phyloP scores from a whole-genome alignment of 495 filamentous ascomycete species.

The Neurospora sp. region DNA sequence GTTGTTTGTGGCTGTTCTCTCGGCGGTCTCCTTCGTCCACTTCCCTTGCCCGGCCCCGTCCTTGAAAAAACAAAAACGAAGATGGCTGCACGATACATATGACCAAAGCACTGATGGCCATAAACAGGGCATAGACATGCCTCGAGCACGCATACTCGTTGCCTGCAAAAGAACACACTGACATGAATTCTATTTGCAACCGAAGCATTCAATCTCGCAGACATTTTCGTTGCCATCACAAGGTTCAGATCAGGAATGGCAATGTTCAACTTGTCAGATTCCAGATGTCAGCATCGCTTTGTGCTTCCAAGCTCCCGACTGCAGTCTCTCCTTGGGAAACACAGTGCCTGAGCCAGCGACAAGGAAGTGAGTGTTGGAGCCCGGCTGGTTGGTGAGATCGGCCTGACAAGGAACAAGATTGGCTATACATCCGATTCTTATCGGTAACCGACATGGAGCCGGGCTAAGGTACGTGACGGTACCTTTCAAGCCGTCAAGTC shows the following conservation, averaged over 20 bases:
- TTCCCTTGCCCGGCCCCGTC: neutral
- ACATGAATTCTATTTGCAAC: neutral
- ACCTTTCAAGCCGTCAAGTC: neutral
- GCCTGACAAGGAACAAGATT: neutral
- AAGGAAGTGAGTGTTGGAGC: neutral
- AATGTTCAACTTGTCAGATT: neutral
- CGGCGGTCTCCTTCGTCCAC: neutral
- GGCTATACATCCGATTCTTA: neutral
- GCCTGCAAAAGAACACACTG: neutral
- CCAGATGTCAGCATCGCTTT: neutral
- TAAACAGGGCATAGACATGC: neutral
- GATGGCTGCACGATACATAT: neutral
- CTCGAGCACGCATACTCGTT: neutral
- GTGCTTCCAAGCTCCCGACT: neutral
- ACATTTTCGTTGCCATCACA: neutral
- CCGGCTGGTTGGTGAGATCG: neutral
- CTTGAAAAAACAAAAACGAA: neutral
- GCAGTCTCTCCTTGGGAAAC: neutral
- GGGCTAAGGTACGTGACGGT: neutral
- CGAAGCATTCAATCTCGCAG: neutral
- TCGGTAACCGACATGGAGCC: neutral
- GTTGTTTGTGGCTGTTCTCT: neutral
- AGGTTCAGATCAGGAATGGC: neutral
- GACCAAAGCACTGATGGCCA: neutral
- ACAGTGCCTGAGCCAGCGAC: neutral